Conservation (phyloP, 1,284 basidiomycete species). For the Coniophora puteana region DNA sequence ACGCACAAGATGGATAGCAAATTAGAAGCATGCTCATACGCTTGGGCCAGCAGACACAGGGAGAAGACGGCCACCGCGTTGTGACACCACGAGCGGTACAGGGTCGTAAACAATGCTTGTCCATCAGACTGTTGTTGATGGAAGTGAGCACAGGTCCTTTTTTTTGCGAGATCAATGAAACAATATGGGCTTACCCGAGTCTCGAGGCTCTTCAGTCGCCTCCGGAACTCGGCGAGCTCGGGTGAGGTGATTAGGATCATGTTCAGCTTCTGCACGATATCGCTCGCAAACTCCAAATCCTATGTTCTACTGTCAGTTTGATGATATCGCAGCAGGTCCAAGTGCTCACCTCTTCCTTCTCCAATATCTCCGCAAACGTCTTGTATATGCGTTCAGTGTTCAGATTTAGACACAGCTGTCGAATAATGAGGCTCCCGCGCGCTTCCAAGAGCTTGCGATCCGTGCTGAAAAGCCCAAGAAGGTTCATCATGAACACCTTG, state of each 20-base stretch:
- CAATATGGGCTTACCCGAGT: constrained; percentile 61
- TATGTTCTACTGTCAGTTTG: constrained; percentile 25
- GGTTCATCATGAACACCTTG: constrained; percentile 92
- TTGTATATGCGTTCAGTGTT: constrained; percentile 96
- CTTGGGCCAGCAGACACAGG: constrained; percentile 93
- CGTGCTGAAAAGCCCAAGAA: constrained; percentile 93
- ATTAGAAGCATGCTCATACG: constrained; percentile 98
- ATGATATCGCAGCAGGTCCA: not conserved
- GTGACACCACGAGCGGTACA: constrained; percentile 98
- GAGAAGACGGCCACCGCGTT: constrained; percentile 97
- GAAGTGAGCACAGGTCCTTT: constrained; percentile 6
- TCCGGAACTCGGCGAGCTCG: constrained; percentile 91
- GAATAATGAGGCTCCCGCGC: constrained; percentile 92
- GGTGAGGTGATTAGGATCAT: constrained; percentile 97
- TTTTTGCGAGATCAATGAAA: constrained; percentile 6
- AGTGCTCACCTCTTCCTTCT: constrained; percentile 84
- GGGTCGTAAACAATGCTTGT: constrained; percentile 85
- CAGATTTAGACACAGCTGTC: constrained; percentile 91
- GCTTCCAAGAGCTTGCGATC: constrained; percentile 89
- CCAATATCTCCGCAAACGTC: constrained; percentile 94
- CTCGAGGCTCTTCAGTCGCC: constrained; percentile 89
- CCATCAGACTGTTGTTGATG: constrained; percentile 96
- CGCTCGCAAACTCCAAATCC: constrained; percentile 96
- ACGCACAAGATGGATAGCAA: constrained; percentile 94
- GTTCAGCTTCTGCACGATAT: constrained; percentile 96